Conservation (phyloP, 148 eudicot species). For the Gaultheria prostrata region DNA sequence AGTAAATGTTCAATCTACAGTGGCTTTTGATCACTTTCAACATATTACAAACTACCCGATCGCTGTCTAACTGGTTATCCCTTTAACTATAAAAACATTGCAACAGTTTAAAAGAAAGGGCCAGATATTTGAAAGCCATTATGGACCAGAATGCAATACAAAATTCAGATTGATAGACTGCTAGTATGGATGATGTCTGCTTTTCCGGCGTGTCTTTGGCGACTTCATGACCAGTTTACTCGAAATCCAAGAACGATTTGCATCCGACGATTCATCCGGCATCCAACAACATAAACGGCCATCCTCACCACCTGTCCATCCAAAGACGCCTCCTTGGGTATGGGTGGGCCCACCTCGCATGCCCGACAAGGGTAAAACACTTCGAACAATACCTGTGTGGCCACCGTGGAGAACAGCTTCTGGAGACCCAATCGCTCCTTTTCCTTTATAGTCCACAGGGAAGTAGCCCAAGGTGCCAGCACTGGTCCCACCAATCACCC, state of each 20-base stretch:
- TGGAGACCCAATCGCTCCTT: slow-evolving; percentile 43
- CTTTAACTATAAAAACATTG: not conserved
- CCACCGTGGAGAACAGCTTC: slow-evolving; percentile 93
- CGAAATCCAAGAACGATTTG: slow-evolving; percentile 75
- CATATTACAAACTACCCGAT: not conserved
- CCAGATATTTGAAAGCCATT: not conserved
- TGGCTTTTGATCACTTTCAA: not conserved
- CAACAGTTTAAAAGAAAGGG: not conserved
- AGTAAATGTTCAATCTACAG: not conserved
- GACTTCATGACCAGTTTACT: slow-evolving; percentile 51
- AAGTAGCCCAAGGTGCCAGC: slow-evolving; percentile 82
- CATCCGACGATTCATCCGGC: slow-evolving; percentile 53
- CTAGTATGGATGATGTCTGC: slow-evolving; percentile 76
- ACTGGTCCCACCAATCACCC: slow-evolving; percentile 89
- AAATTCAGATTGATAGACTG: not conserved
- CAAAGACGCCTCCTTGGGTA: slow-evolving; percentile 61
- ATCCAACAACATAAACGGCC: slow-evolving; percentile 95
- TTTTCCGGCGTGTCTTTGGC: slow-evolving; percentile 46
- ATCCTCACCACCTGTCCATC: slow-evolving; percentile 98
- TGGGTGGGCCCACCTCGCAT: slow-evolving; percentile 23
- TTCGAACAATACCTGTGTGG: slow-evolving; percentile 73
- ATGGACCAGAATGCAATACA: not conserved
- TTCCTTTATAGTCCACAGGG: slow-evolving; percentile 51
- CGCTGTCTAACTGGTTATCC: not conserved
- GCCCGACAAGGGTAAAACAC: slow-evolving; percentile 54